Conservation (phyloP, 73 alveolate genomes). For the Tetrahymena malaccensis region DNA sequence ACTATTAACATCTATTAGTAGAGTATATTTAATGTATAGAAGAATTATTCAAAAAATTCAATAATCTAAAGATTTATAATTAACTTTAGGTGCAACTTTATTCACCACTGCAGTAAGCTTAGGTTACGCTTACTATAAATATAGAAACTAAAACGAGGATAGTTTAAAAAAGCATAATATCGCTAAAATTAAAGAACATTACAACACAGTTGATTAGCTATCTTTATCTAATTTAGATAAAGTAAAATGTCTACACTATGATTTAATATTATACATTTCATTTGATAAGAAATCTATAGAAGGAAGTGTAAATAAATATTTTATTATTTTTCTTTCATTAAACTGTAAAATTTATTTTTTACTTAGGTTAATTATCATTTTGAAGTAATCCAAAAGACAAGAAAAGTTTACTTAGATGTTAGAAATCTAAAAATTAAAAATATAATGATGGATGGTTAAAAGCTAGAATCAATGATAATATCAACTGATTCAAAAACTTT, state of each 20-base stretch:
- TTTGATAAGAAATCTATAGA: neutral
- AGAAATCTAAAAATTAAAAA: neutral
- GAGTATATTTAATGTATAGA: neutral
- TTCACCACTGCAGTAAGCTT: neutral
- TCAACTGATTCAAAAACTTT: neutral
- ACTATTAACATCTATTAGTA: neutral
- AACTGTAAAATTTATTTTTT: too few species aligned
- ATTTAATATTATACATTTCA: neutral
- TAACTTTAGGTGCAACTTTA: neutral
- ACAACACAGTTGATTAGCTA: neutral
- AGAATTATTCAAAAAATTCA: neutral
- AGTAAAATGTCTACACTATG: neutral
- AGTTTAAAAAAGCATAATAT: neutral
- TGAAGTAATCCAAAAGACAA: neutral
- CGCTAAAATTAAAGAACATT: neutral
- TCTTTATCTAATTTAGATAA: neutral
- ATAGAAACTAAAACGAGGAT: neutral
- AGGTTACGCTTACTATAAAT: neutral
- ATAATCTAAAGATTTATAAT: neutral
- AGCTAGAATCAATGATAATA: neutral
- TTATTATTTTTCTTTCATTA: too few species aligned
- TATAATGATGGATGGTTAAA: neutral
- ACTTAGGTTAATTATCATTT: neutral
- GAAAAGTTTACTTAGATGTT: neutral
- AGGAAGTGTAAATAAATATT: neutral